Conservation (phyloP, 2,329 filamentous ascomycete genomes). For the Colletotrichum sp. region DNA sequence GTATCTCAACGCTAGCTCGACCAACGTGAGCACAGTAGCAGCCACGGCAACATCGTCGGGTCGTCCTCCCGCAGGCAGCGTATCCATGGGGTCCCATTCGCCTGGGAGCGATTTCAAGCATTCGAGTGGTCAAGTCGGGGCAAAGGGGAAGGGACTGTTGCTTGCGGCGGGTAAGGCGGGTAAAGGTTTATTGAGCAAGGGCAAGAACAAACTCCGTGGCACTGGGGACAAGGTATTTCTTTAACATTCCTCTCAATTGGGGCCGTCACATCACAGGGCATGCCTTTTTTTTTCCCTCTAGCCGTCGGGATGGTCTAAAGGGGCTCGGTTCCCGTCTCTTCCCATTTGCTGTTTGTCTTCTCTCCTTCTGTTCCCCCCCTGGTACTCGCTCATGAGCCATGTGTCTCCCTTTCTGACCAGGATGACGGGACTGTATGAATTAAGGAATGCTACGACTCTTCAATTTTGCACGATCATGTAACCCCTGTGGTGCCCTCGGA, state of each 20-base stretch:
- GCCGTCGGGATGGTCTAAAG: slow-evolving; percentile 16
- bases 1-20: slow-evolving; percentile 54
- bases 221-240: slow-evolving; percentile 89
- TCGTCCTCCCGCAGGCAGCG: slow-evolving; percentile 37
- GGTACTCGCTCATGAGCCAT: slow-evolving; percentile 10
- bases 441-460: slow-evolving; percentile 45
- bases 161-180: slow-evolving; percentile 87
- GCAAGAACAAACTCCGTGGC: slow-evolving; percentile 80
- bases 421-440: slow-evolving; percentile 41
- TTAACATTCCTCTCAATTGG: slow-evolving; percentile 48
- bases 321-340: neutral
- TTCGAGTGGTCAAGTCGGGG: slow-evolving; percentile 70
- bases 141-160: slow-evolving; percentile 87
- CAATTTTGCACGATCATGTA: slow-evolving; percentile 30
- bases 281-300: slow-evolving; percentile 25
- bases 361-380: slow-evolving; percentile 24
- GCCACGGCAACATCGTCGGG: slow-evolving; percentile 33
- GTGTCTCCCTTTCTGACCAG: slow-evolving; percentile 28
- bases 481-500: slow-evolving; percentile 19
- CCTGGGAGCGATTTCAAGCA: slow-evolving; percentile 52
- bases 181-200: slow-evolving; percentile 90
- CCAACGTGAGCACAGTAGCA: slow-evolving; percentile 33
- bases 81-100: slow-evolving; percentile 40
- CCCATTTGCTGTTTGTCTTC: slow-evolving; percentile 12
- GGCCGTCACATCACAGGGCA: slow-evolving; percentile 20